Conservation (phyloP, 345 rosid species). For the Melastoma malabathricum region DNA sequence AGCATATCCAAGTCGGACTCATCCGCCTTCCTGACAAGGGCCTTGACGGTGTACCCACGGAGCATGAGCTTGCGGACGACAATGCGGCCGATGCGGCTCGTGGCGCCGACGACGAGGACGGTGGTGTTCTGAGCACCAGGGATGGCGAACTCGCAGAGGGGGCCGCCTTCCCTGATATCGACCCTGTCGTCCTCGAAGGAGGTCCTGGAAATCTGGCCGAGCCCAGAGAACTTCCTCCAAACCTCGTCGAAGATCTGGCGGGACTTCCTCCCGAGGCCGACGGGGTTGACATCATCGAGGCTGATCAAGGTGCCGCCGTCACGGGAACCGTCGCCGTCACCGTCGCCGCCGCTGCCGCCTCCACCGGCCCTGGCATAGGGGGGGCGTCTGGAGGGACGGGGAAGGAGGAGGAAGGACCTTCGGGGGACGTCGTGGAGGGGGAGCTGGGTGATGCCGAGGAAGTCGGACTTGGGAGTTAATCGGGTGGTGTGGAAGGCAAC, state of each 20-base stretch:
- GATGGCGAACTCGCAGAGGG: conserved; percentile 85
- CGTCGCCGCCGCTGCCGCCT: neutral
- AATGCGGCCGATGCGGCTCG: conserved; percentile 88
- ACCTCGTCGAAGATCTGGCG: conserved; percentile 86
- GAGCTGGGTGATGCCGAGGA: conserved; percentile 5
- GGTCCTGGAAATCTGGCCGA: conserved; percentile 88
- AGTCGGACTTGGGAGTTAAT: conserved; percentile 7
- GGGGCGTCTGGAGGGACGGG: no score
- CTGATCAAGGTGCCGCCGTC: conserved; percentile 18
- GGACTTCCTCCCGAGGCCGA: conserved; percentile 74
- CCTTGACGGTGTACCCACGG: conserved; percentile 89
- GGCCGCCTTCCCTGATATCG: conserved; percentile 70
- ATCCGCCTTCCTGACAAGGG: conserved; percentile 56
- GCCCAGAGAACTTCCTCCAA: conserved; percentile 91
- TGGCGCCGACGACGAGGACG: conserved; percentile 85
- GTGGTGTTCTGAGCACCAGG: conserved; percentile 91
- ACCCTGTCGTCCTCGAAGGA: conserved; percentile 53
- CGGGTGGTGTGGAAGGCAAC: neutral
- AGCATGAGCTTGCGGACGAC: conserved; percentile 94
- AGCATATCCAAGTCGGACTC: conserved; percentile 58
- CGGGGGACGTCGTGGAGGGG: neutral
- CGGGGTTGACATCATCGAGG: conserved; percentile 79
- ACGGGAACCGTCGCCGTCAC: neutral
- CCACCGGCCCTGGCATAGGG: conserved; percentile 1
- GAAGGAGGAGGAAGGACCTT: neutral